Percentiles rank a stretch among this genome's conserved stretches.
These are phyloP conservation scores for Didymella segeticola DNA, from an alignment of 2,329 filamentous ascomycete species.

Conservation along the genomic window DNA sequence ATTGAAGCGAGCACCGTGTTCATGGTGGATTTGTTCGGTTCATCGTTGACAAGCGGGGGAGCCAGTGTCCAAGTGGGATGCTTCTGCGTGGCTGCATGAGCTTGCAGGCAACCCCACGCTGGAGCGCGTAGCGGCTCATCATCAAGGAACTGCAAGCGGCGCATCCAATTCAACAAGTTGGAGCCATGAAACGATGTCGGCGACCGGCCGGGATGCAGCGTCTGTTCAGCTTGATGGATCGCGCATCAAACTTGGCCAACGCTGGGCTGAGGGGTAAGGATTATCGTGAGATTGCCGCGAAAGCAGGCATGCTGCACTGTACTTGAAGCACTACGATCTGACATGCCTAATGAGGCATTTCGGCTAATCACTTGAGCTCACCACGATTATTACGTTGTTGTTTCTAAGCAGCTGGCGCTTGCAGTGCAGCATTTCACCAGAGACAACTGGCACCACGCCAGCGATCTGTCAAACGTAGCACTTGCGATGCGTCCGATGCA, in stretches of 20 bases:
- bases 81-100: slow-evolving; percentile 11
- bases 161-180: slow-evolving; percentile 3
- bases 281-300: slow-evolving; percentile 3
- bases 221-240: neutral
- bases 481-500: slow-evolving; percentile 10
- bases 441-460: slow-evolving; percentile 9
- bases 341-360: slow-evolving; percentile 4
- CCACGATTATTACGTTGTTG: too few relatives aligned
- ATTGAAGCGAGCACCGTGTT: slow-evolving; percentile 11
- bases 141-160: slow-evolving; percentile 10
- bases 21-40: slow-evolving; percentile 24
- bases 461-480: slow-evolving; percentile 20
- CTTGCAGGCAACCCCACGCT: slow-evolving; percentile 12
- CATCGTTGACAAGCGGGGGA: slow-evolving; percentile 4
- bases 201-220: neutral
- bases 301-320: slow-evolving; percentile 7
- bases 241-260: slow-evolving; percentile 2
- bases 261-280: slow-evolving; percentile 9
- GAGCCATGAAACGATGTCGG: neutral
- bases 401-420: slow-evolving; percentile 1
- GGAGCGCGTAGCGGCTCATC: slow-evolving; percentile 13
- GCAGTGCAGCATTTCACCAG: slow-evolving; percentile 4
- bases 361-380: neutral
- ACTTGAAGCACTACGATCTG: slow-evolving; percentile 12
- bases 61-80: slow-evolving; percentile 9